Percentiles rank a stretch among this genome's conserved stretches.
Evolutionary conservation across 345 rosid genomes (phyloP).

Genomic region (Turnera subulata): DNA sequence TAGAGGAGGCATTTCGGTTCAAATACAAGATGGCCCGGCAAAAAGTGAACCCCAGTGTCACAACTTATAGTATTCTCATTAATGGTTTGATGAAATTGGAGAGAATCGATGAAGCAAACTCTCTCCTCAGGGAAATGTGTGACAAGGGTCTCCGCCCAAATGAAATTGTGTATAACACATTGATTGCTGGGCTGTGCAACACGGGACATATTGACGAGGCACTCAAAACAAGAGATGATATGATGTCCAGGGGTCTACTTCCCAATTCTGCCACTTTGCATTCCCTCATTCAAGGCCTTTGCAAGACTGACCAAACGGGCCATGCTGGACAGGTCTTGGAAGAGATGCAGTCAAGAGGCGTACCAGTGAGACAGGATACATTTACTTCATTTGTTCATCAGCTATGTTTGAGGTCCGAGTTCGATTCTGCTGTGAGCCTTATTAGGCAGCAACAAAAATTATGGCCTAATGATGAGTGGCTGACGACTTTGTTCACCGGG

Average conservation of each 20-base stretch:
- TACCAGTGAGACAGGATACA: constrained; percentile 46
- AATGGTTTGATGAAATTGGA: constrained; percentile 58
- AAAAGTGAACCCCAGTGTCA: constrained; percentile 49
- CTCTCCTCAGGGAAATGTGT: constrained; percentile 53
- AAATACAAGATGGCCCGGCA: constrained; percentile 52
- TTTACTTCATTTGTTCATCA: constrained; percentile 51
- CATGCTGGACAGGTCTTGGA: constrained; percentile 48
- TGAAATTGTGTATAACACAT: constrained; percentile 61
- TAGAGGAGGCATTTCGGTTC: constrained; percentile 50
- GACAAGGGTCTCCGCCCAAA: constrained; percentile 51
- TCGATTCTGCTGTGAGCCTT: constrained; percentile 48
- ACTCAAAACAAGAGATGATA: constrained; percentile 49
- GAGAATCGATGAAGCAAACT: constrained; percentile 58
- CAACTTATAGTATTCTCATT: constrained; percentile 62
- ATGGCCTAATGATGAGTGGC: constrained; percentile 58
- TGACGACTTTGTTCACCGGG: constrained; percentile 54
- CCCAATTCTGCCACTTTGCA: constrained; percentile 64
- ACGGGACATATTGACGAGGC: constrained; percentile 51
- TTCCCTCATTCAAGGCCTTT: constrained; percentile 60
- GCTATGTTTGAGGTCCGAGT: constrained; percentile 44
- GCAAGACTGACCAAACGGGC: constrained; percentile 44
- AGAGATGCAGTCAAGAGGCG: constrained; percentile 57
- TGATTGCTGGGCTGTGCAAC: constrained; percentile 61
- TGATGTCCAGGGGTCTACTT: constrained; percentile 56
- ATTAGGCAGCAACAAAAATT: constrained; percentile 55